These are phyloP conservation scores for Vigna unguiculata DNA, from an alignment of 306 rosid genomes.

Conservation along the genomic window DNA sequence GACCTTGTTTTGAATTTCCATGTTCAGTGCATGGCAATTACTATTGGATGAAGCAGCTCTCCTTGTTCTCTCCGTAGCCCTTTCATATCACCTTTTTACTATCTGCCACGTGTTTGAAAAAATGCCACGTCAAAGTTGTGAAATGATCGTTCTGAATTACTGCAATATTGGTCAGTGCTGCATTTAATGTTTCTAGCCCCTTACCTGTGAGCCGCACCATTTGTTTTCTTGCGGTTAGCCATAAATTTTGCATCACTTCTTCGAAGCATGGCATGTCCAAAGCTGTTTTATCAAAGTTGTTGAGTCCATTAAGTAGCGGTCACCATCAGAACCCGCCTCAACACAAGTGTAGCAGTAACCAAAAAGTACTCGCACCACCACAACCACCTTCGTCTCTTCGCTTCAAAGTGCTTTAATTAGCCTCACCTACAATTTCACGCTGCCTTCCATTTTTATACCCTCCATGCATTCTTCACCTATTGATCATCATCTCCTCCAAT, in stretches of 20 bases:
- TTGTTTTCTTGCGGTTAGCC: constrained; percentile 16
- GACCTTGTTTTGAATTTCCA: background rate
- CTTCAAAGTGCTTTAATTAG: constrained; percentile 51
- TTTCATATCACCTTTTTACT: too few species aligned
- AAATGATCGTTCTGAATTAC: background rate
- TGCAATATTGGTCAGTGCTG: background rate
- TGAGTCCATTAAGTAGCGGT: constrained; percentile 51
- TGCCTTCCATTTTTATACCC: constrained; percentile 52
- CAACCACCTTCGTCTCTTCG: constrained; percentile 37
- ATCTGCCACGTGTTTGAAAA: too few species aligned
- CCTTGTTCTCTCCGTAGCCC: too few species aligned
- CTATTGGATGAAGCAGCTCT: background rate
- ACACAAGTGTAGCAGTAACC: background rate
- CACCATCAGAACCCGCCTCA: constrained; percentile 21
- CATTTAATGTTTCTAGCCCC: constrained; percentile 27
- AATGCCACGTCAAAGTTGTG: too few species aligned
- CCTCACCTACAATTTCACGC: constrained; percentile 78
- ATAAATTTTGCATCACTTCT: constrained; percentile 27
- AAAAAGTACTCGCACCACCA: background rate
- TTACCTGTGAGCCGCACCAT: constrained; percentile 38
- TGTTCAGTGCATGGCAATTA: background rate
- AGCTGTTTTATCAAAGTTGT: constrained; percentile 32
- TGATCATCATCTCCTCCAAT: background rate
- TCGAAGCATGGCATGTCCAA: background rate
- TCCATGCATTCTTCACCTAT: constrained; percentile 9